Percentiles rank a stretch among this genome's conserved stretches.
These are phyloP conservation scores for Pezizomycotina sp. DNA, from an alignment of 2,329 filamentous ascomycete genomes.

Conservation along the genomic window DNA sequence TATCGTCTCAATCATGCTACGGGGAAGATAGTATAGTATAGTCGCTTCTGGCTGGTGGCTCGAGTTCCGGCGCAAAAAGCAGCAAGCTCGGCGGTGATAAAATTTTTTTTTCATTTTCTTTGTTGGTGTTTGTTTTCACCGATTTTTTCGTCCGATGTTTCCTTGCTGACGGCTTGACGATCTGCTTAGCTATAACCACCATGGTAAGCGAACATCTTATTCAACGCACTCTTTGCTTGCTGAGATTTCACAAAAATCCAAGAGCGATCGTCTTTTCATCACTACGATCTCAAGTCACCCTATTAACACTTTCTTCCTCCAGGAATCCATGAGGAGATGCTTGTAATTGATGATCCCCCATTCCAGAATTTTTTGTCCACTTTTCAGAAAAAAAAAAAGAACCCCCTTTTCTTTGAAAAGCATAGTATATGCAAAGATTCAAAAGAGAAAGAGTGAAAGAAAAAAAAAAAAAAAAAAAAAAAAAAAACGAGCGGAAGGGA, in stretches of 20 bases:
- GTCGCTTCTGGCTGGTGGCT: too few relatives aligned
- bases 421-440: too few relatives aligned
- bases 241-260: constrained; percentile 22
- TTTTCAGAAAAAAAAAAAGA: constrained; percentile 20
- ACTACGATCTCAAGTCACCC: too few relatives aligned
- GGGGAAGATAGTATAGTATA: too few relatives aligned
- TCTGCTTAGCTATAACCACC: constrained; percentile 75
- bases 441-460: too few relatives aligned
- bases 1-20: not conserved
- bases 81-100: too few relatives aligned
- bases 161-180: constrained; percentile 7
- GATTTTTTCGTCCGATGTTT: constrained; percentile 24
- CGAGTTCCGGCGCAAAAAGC: too few relatives aligned
- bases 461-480: constrained; percentile 1
- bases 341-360: constrained; percentile 46
- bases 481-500: not conserved
- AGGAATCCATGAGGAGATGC: constrained; percentile 97
- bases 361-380: constrained; percentile 16
- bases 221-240: constrained; percentile 14
- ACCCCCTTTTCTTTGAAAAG: constrained; percentile 6
- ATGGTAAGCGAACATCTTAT: constrained; percentile 41
- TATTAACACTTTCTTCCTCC: too few relatives aligned
- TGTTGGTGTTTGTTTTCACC: too few relatives aligned
- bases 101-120: too few relatives aligned
- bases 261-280: constrained; percentile 28